Conservation (phyloP, 352 stramenopile species). For the Thraustotheca clavata region DNA sequence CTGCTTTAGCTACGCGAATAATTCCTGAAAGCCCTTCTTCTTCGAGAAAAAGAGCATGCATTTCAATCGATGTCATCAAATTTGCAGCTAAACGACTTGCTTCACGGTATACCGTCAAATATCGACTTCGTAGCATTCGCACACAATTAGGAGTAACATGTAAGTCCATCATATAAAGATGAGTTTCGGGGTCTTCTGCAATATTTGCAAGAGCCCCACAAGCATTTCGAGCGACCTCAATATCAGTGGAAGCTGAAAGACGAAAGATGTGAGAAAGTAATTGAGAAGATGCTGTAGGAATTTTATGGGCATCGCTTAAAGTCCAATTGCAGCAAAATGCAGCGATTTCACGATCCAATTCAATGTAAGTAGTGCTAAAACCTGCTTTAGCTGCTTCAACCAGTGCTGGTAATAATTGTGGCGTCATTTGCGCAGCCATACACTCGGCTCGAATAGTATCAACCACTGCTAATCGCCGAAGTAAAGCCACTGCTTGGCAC, state of each 20-base stretch:
- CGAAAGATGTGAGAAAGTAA: conserved; percentile 59
- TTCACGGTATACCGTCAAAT: conserved; percentile 89
- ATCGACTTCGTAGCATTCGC: conserved; percentile 82
- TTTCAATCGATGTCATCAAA: conserved; percentile 71
- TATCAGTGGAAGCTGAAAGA: conserved; percentile 72
- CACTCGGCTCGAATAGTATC: conserved; percentile 82
- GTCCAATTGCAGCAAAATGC: conserved; percentile 82
- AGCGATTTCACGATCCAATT: conserved; percentile 87
- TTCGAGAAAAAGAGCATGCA: conserved; percentile 71
- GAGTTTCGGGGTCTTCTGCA: conserved; percentile 71
- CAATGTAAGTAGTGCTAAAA: conserved; percentile 40
- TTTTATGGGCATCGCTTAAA: conserved; percentile 71
- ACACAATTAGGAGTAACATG: conserved; percentile 84
- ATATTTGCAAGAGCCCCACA: conserved; percentile 89
- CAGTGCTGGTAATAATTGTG: conserved; percentile 49
- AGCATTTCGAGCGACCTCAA: conserved; percentile 88
- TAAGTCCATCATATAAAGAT: conserved; percentile 76
- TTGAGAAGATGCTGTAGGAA: conserved; percentile 39
- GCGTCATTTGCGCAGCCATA: conserved; percentile 37
- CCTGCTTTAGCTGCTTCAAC: conserved; percentile 28
- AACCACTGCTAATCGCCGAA: conserved; percentile 79
- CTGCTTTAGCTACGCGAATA: conserved; percentile 78
- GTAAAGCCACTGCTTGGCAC: conserved; percentile 86
- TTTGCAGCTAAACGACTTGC: conserved; percentile 86
- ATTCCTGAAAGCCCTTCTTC: conserved; percentile 84